phyloP scores from a whole-genome alignment of 192 early-diverging fungal species.

The Entrophospora sp. region DNA sequence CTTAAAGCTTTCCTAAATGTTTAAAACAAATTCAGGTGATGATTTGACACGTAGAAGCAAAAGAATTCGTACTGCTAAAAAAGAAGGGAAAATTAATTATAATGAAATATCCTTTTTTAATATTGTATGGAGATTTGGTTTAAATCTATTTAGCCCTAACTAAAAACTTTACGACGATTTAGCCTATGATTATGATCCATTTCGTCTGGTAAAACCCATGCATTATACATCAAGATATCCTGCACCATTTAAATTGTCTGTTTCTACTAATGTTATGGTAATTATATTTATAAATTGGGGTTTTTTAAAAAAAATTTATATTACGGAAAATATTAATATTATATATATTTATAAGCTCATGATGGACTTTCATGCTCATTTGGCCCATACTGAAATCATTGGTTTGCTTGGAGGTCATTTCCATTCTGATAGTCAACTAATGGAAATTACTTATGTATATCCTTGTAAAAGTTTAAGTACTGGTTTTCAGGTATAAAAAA shows the following conservation, averaged over 20 bases:
- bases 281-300: neutral
- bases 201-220: conserved; percentile 40
- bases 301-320: neutral
- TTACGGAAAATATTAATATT: neutral
- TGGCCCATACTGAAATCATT: conserved; percentile 88
- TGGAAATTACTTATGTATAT: conserved; percentile 61
- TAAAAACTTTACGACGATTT: conserved; percentile 6
- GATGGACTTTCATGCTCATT: conserved; percentile 89
- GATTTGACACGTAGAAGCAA: neutral
- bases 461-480: conserved; percentile 79
- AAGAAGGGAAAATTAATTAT: conserved; percentile 15
- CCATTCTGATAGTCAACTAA: conserved; percentile 31
- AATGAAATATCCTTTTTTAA: conserved; percentile 19
- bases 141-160: neutral
- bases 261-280: conserved; percentile 47
- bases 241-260: conserved; percentile 45
- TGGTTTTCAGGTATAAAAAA: conserved; percentile 57
- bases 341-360: conserved; percentile 42
- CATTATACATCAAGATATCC: conserved; percentile 34
- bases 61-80: neutral
- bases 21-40: no score
- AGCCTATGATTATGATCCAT: conserved; percentile 39
- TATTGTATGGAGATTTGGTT: neutral
- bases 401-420: conserved; percentile 82
- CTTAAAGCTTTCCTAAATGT: no score